Evolutionary conservation across 257 asterid genomes (phyloP).

Genomic region (Apocynum venetum): DNA sequence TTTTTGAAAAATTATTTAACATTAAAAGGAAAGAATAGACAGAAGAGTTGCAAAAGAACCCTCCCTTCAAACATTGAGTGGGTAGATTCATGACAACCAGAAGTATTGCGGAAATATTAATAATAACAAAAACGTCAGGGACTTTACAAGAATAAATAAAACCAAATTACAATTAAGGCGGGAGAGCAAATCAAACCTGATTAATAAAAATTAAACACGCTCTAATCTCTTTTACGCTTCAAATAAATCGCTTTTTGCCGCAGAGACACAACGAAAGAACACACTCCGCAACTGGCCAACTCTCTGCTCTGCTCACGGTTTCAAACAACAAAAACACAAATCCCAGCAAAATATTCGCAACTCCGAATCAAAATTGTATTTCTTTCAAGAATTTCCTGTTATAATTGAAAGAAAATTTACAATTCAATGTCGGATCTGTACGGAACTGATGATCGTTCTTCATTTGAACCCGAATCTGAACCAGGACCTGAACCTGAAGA

Average conservation of each 20-base stretch:
- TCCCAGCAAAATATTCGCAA: neutral
- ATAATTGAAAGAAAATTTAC: neutral
- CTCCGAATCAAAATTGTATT: neutral
- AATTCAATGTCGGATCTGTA: constrained; percentile 66
- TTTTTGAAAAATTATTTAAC: too few relatives aligned
- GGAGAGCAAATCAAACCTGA: constrained; percentile 26
- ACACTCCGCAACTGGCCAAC: neutral
- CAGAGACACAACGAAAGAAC: too few relatives aligned
- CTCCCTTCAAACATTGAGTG: too few relatives aligned
- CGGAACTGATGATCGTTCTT: constrained; percentile 33
- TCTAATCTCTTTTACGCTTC: constrained; percentile 9
- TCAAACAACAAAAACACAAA: neutral
- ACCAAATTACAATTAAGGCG: constrained; percentile 47
- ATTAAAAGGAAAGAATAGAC: too few relatives aligned
- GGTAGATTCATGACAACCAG: too few relatives aligned
- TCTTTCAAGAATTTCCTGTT: constrained; percentile 13
- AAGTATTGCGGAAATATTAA: neutral
- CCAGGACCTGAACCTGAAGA: constrained; percentile 58
- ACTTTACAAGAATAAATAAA: neutral
- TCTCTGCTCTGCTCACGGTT: neutral
- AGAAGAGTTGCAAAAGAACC: too few relatives aligned
- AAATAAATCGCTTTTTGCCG: constrained; percentile 6
- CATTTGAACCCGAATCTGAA: constrained; percentile 21
- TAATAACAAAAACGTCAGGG: constrained; percentile 7
- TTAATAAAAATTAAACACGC: constrained; percentile 17